phyloP scores from a whole-genome alignment of 169 alveolate species.

The Pseudocohnilembus persalinus region DNA sequence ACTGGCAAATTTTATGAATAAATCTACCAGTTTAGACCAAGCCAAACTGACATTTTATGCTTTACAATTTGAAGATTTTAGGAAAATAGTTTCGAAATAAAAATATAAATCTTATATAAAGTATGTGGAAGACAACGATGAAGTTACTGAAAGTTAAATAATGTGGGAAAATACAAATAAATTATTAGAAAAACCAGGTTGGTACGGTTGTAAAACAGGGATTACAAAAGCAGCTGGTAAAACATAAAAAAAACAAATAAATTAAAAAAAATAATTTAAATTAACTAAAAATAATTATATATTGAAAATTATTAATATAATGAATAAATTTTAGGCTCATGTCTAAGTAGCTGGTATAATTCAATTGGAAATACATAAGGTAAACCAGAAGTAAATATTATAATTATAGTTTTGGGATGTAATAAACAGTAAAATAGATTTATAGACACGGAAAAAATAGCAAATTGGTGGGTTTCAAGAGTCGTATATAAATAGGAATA shows the following conservation, averaged over 20 bases:
- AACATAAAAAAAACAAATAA: too few species aligned
- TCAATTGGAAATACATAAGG: neutral
- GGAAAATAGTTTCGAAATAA: slow-evolving; percentile 26
- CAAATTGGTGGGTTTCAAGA: neutral
- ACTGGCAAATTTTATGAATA: slow-evolving; percentile 49
- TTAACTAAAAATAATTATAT: too few species aligned
- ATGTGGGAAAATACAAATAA: slow-evolving; percentile 67
- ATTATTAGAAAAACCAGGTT: slow-evolving; percentile 31
- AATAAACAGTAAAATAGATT: neutral
- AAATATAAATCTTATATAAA: slow-evolving; percentile 10
- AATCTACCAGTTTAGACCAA: slow-evolving; percentile 55
- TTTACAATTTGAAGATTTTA: slow-evolving; percentile 32
- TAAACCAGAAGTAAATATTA: too few species aligned
- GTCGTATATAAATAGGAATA: too few species aligned
- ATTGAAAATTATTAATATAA: too few species aligned
- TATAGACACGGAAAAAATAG: neutral
- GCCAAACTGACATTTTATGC: slow-evolving; percentile 36
- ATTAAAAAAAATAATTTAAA: too few species aligned
- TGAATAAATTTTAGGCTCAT: neutral
- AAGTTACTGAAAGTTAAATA: slow-evolving; percentile 23
- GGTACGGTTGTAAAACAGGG: slow-evolving; percentile 53
- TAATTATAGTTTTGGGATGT: neutral
- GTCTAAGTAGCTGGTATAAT: neutral
- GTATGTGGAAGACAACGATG: slow-evolving; percentile 16
- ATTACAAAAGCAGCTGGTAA: slow-evolving; percentile 58